These are phyloP conservation scores for Naganishia randhawae DNA, from an alignment of 768 basidiomycete species.

Conservation along the genomic window DNA sequence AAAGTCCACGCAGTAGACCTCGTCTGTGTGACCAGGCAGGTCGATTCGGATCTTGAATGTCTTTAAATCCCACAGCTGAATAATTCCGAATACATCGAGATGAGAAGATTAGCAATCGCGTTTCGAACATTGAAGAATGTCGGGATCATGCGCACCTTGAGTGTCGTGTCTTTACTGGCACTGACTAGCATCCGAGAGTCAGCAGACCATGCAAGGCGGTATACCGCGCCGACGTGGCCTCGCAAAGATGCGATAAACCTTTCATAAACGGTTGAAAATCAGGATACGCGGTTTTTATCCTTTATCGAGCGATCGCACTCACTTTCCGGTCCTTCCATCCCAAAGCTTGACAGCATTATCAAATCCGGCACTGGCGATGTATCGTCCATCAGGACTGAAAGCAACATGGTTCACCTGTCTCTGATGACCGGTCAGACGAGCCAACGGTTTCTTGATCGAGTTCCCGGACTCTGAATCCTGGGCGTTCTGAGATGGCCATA, in stretches of 20 bases:
- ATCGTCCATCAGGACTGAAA: slow-evolving; percentile 88
- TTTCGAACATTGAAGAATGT: not conserved
- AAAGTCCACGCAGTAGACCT: slow-evolving; percentile 98
- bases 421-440: slow-evolving; percentile 88
- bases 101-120: not conserved
- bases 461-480: slow-evolving; percentile 43
- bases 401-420: slow-evolving; percentile 88
- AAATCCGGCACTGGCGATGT: slow-evolving; percentile 86
- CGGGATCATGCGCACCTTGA: slow-evolving; percentile 64
- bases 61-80: slow-evolving; percentile 89
- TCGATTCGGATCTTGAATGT: slow-evolving; percentile 93
- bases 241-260: slow-evolving; percentile 86
- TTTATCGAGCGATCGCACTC: slow-evolving; percentile 27
- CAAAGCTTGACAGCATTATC: slow-evolving; percentile 87
- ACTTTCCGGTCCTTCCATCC: slow-evolving; percentile 65
- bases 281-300: not conserved
- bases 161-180: slow-evolving; percentile 90
- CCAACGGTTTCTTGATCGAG: slow-evolving; percentile 62
- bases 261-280: not conserved
- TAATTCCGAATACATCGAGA: not conserved
- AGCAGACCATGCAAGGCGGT: slow-evolving; percentile 89
- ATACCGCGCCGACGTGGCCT: slow-evolving; percentile 91
- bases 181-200: slow-evolving; percentile 88
- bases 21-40: slow-evolving; percentile 92
- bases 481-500: slow-evolving; percentile 75